These are phyloP conservation scores for Tetradesmus obliquus DNA, from an alignment of 139 green algal genomes.

Conservation along the genomic window DNA sequence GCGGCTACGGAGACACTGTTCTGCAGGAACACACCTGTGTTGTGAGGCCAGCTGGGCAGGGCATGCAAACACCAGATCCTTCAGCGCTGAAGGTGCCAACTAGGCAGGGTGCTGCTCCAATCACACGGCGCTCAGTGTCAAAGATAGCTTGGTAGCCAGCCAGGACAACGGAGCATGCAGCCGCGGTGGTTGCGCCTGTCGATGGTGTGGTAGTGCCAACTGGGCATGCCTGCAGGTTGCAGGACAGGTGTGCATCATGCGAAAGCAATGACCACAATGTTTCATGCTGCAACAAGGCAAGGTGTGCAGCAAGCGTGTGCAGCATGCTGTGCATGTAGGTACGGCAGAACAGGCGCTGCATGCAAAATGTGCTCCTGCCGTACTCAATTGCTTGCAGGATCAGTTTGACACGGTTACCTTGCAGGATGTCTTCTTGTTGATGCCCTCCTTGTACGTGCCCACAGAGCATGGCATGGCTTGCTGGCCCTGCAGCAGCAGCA, in stretches of 20 bases:
- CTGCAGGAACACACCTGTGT: conserved; percentile 1
- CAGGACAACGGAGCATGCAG: not conserved
- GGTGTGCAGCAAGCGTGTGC: too few relatives aligned
- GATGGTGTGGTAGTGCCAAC: not conserved
- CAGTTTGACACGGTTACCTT: not conserved
- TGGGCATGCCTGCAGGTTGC: not conserved
- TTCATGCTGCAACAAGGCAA: too few relatives aligned
- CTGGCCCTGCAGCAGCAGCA: not conserved
- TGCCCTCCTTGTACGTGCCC: conserved; percentile 7
- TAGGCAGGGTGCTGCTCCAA: not conserved
- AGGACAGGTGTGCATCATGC: not conserved
- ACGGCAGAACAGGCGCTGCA: too few relatives aligned
- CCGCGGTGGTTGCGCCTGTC: not conserved
- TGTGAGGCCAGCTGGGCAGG: not conserved
- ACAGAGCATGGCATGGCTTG: conserved; percentile 16
- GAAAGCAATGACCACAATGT: too few relatives aligned
- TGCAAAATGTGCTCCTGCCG: too few relatives aligned
- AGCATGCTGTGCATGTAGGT: too few relatives aligned
- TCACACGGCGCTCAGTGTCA: not conserved
- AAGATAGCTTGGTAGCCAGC: not conserved
- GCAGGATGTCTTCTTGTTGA: conserved; percentile 9
- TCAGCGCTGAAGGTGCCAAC: not conserved
- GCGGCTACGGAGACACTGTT: not conserved
- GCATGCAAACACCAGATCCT: not conserved
- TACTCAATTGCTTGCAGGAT: not conserved